Evolutionary conservation across 306 rosid genomes (phyloP).

Genomic region (Ziziphus jujuba): DNA sequence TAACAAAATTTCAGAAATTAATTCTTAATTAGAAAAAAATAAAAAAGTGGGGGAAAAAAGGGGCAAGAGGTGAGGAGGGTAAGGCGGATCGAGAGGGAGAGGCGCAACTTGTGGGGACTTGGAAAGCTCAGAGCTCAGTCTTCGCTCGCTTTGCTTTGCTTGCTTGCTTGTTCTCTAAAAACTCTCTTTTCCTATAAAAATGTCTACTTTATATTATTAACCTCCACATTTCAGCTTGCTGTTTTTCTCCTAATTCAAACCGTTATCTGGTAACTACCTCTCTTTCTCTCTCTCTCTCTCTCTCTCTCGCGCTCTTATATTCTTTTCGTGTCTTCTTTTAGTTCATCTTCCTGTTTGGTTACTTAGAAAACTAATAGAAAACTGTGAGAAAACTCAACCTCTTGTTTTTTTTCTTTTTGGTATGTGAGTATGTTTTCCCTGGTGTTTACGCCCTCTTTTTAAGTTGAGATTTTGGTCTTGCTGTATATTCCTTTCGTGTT

Average conservation of each 20-base stretch:
- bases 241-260: constrained; percentile 23
- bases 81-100: background rate
- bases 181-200: constrained; percentile 5
- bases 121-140: background rate
- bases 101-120: constrained; percentile 2
- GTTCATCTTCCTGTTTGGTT: background rate
- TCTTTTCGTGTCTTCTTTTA: background rate
- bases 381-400: background rate
- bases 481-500: too few species aligned
- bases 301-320: background rate
- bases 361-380: background rate
- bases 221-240: constrained; percentile 29
- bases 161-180: background rate
- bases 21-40: background rate
- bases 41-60: background rate
- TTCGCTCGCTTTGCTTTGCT: background rate
- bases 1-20: too few species aligned
- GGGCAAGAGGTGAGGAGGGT: constrained; percentile 8
- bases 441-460: background rate
- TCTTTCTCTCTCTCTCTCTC: constrained; percentile 3
- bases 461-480: background rate
- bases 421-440: background rate
- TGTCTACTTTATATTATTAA: background rate
- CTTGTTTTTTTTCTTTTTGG: background rate
- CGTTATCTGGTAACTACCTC: constrained; percentile 27